Conservation (phyloP, 2,329 filamentous ascomycete genomes). For the Penicillium sp. region DNA sequence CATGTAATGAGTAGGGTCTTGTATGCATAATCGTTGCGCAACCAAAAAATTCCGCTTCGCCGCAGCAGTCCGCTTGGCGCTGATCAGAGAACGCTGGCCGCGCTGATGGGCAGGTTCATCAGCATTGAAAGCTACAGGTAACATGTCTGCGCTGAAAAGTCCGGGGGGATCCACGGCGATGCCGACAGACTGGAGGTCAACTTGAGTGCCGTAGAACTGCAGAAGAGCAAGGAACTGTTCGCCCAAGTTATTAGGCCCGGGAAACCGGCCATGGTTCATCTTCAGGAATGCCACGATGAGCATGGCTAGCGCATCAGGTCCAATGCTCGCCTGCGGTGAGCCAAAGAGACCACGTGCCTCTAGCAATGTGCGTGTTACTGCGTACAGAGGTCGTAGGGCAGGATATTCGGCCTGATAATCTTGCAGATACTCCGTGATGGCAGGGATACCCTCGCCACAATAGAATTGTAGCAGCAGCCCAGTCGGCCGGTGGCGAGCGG, state of each 20-base stretch:
- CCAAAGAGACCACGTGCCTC: slow-evolving; percentile 44
- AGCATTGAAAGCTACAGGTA: slow-evolving; percentile 5
- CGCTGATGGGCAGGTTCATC: slow-evolving; percentile 24
- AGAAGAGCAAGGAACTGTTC: slow-evolving; percentile 44
- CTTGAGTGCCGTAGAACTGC: slow-evolving; percentile 39
- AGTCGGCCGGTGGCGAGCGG: slow-evolving; percentile 38
- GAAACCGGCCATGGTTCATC: slow-evolving; percentile 31
- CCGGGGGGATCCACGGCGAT: slow-evolving; percentile 44
- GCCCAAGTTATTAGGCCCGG: slow-evolving; percentile 28
- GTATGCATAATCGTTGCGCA: slow-evolving; percentile 44
- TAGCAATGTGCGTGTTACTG: slow-evolving; percentile 44
- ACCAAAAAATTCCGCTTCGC: slow-evolving; percentile 22
- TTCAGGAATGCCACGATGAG: slow-evolving; percentile 50
- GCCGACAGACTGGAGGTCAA: slow-evolving; percentile 41
- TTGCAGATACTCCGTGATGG: slow-evolving; percentile 38
- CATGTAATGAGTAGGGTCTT: slow-evolving; percentile 51
- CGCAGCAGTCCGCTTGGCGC: slow-evolving; percentile 27
- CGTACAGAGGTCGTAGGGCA: slow-evolving; percentile 43
- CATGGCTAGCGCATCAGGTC: slow-evolving; percentile 49
- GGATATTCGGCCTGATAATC: slow-evolving; percentile 45
- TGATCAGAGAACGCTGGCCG: slow-evolving; percentile 35
- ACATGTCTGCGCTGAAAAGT: slow-evolving; percentile 31
- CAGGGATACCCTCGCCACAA: slow-evolving; percentile 33
- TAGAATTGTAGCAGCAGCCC: slow-evolving; percentile 48
- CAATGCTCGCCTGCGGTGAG: slow-evolving; percentile 43